Evolutionary conservation across 176 grass and related monocot genomes (phyloP).

Genomic region (Luzula sylvatica): DNA sequence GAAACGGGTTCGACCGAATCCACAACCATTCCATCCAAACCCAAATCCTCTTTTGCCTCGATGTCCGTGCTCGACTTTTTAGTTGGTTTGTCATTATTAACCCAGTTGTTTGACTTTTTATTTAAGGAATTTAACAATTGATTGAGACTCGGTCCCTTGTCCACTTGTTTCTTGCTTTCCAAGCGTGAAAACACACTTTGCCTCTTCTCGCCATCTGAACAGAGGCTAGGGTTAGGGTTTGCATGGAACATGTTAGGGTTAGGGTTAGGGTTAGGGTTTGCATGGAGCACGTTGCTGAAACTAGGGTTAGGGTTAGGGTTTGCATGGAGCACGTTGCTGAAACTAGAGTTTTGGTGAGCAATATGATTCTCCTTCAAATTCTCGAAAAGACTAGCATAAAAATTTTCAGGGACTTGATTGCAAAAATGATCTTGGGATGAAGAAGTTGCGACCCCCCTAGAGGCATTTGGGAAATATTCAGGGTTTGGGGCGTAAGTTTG

Average conservation of each 20-base stretch:
- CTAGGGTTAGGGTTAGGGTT: neutral
- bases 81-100: neutral
- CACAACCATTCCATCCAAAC: no score
- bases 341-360: neutral
- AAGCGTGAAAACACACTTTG: slow-evolving; percentile 46
- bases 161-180: slow-evolving; percentile 14
- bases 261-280: neutral
- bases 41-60: no score
- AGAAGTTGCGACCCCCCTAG: neutral
- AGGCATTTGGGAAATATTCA: neutral
- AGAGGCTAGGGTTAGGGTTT: neutral
- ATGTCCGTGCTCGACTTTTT: neutral
- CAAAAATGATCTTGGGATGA: slow-evolving; percentile 11
- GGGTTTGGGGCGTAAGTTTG: slow-evolving; percentile 6
- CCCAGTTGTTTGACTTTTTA: slow-evolving; percentile 8
- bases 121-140: slow-evolving; percentile 32
- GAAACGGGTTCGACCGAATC: no score
- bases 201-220: slow-evolving; percentile 5
- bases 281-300: no score
- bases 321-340: neutral
- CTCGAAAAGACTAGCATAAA: neutral
- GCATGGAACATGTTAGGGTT: no score
- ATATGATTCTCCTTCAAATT: neutral
- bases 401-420: neutral
- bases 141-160: slow-evolving; percentile 19